These are phyloP conservation scores for Escovopsis sp. DNA, from an alignment of 2,329 filamentous ascomycete species.

Conservation along the genomic window DNA sequence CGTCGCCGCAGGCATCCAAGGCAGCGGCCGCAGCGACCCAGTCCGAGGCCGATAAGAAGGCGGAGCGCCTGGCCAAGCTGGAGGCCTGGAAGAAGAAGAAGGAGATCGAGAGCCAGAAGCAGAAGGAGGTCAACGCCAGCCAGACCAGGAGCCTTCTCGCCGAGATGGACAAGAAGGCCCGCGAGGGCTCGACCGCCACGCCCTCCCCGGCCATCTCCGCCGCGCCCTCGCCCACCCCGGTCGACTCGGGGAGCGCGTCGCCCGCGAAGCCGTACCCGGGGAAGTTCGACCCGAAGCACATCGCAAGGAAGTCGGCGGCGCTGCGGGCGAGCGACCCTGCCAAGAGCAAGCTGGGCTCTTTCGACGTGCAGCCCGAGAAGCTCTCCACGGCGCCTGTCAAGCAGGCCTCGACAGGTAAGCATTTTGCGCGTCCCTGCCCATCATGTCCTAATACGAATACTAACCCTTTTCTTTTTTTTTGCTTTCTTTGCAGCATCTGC, in stretches of 20 bases:
- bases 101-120: conserved; percentile 59
- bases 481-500: conserved; percentile 27
- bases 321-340: conserved; percentile 40
- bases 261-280: conserved; percentile 51
- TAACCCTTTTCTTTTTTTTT: background rate
- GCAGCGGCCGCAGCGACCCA: conserved; percentile 30
- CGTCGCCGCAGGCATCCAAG: conserved; percentile 35
- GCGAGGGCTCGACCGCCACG: conserved; percentile 22
- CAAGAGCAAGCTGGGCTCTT: conserved; percentile 31
- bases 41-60: conserved; percentile 59
- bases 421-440: background rate
- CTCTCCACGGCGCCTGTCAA: conserved; percentile 15
- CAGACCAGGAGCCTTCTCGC: conserved; percentile 54
- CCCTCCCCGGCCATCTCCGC: conserved; percentile 37
- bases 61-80: conserved; percentile 64
- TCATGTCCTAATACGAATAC: too few species aligned
- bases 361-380: conserved; percentile 26
- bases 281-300: conserved; percentile 78
- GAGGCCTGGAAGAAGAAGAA: conserved; percentile 90
- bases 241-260: conserved; percentile 28
- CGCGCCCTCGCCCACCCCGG: conserved; percentile 33
- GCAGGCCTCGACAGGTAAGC: conserved; percentile 23
- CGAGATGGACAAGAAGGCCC: conserved; percentile 59
- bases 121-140: conserved; percentile 50
- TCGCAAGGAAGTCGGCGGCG: conserved; percentile 62